phyloP scores from a whole-genome alignment of 352 stramenopile genomes.

The Thalassiosira ordinaria region DNA sequence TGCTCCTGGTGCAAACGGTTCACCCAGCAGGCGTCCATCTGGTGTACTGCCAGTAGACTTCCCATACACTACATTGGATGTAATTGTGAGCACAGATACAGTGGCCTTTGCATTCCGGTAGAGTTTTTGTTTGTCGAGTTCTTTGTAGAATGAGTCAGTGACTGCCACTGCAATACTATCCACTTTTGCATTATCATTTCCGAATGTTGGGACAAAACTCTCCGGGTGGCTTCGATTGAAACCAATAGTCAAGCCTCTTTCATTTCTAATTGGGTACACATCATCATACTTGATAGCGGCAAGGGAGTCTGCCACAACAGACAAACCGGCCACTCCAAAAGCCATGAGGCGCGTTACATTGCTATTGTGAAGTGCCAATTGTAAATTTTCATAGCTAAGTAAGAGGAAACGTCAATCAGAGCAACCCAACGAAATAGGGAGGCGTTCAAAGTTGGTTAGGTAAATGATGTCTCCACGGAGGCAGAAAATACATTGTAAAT shows the following conservation, averaged over 20 bases:
- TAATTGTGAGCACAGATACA: constrained; percentile 75
- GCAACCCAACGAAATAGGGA: no score
- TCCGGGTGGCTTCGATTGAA: constrained; percentile 58
- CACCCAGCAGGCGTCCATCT: constrained; percentile 59
- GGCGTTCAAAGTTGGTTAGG: no score
- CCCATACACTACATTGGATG: constrained; percentile 74
- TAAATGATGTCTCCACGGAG: no score
- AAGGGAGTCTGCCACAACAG: constrained; percentile 72
- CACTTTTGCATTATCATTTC: constrained; percentile 68
- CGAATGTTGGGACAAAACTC: constrained; percentile 59
- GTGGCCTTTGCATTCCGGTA: constrained; percentile 71
- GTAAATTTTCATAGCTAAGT: constrained; percentile 71
- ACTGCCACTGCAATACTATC: constrained; percentile 64
- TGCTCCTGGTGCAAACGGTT: constrained; percentile 65
- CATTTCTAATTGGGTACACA: constrained; percentile 67
- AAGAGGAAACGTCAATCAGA: no score
- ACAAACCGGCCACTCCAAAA: constrained; percentile 68
- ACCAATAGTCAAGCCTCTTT: constrained; percentile 60
- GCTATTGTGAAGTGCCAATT: constrained; percentile 73
- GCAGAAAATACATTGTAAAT: no score
- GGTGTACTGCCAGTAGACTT: constrained; percentile 67
- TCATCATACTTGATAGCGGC: constrained; percentile 74
- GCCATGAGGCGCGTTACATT: constrained; percentile 74
- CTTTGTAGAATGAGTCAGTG: constrained; percentile 49
- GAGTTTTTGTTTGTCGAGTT: constrained; percentile 68